A percentile compares a stretch with the other conserved stretches of the same genome.
These are phyloP conservation scores for Phaeodactylum tricornutum DNA, from an alignment of 108 stramenopile species.

Conservation along the genomic window DNA sequence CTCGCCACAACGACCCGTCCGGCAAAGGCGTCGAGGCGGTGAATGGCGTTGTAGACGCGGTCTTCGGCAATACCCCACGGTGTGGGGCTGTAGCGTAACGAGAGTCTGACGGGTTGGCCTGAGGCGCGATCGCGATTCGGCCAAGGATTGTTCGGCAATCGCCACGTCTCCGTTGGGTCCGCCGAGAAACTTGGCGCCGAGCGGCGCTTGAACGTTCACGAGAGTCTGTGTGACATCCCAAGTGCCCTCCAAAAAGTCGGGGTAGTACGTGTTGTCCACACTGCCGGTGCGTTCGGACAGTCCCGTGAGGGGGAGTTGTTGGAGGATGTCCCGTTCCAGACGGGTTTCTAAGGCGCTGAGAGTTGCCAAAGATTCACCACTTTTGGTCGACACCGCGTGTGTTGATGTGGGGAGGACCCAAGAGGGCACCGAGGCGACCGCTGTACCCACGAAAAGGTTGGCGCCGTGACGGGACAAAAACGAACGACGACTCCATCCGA, in stretches of 20 bases:
- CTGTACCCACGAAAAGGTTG: too few species aligned
- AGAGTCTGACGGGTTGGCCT: conserved; percentile 8
- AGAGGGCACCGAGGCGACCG: too few species aligned
- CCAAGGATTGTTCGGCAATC: conserved; percentile 46
- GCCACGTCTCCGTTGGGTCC: conserved; percentile 52
- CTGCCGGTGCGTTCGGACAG: too few species aligned
- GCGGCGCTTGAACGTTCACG: conserved; percentile 38
- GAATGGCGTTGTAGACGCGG: conserved; percentile 46
- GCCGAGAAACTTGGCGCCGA: conserved; percentile 62
- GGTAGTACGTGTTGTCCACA: conserved; percentile 59
- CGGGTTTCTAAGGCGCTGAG: too few species aligned
- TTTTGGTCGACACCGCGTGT: too few species aligned
- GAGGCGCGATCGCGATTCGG: conserved; percentile 33
- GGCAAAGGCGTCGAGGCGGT: conserved; percentile 64
- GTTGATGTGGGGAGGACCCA: too few species aligned
- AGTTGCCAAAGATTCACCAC: too few species aligned
- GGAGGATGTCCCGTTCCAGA: too few species aligned
- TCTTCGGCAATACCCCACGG: conserved; percentile 71
- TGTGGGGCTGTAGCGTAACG: conserved; percentile 14
- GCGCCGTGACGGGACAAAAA: too few species aligned
- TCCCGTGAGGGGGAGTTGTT: too few species aligned
- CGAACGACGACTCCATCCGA: too few species aligned
- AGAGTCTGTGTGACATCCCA: conserved; percentile 75
- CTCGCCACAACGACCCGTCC: conserved; percentile 60
- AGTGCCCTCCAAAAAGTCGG: conserved; percentile 48